These are phyloP conservation scores for Cystobasidiopsis lactophilus DNA, from an alignment of 768 basidiomycete genomes.

Conservation along the genomic window DNA sequence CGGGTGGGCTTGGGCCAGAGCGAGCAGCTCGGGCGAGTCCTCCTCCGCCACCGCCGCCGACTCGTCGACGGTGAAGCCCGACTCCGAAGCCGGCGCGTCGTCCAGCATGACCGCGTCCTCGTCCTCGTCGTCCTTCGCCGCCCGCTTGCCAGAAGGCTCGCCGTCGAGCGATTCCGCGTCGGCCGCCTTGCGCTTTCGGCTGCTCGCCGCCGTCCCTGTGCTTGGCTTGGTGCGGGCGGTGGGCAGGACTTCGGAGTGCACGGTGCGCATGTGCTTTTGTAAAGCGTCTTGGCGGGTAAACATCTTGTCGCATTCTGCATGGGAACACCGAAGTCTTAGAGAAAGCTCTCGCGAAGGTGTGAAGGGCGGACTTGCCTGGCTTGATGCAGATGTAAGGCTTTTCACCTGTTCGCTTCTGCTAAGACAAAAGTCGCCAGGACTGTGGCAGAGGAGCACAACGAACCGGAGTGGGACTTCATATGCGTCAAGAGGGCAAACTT, in stretches of 20 bases:
- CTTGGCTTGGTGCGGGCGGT: constrained; percentile 27
- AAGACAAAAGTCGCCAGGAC: too few species aligned
- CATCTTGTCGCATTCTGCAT: constrained; percentile 70
- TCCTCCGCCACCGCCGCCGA: not conserved
- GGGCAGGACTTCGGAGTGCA: constrained; percentile 58
- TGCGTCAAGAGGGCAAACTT: constrained; percentile 79
- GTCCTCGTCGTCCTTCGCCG: not conserved
- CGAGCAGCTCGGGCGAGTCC: constrained; percentile 9
- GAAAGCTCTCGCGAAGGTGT: not conserved
- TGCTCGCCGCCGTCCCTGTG: not conserved
- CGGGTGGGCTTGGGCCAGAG: constrained; percentile 7
- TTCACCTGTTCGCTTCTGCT: constrained; percentile 41
- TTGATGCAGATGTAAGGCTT: constrained; percentile 68
- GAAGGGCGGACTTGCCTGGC: constrained; percentile 36
- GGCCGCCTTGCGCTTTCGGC: too few species aligned
- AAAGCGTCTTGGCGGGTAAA: constrained; percentile 89
- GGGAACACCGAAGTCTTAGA: not conserved
- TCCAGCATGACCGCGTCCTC: not conserved
- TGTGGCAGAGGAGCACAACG: too few species aligned
- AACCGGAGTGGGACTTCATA: constrained; percentile 55
- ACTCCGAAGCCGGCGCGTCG: constrained; percentile 1
- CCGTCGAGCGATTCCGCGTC: constrained; percentile 3
- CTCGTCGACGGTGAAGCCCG: too few species aligned
- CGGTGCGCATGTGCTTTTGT: constrained; percentile 55
- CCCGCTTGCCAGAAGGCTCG: constrained; percentile 1